Evolutionary conservation across 1,284 basidiomycete species (phyloP), one percentile per base, ranked within the genome.

Genomic region (Boletus mariae): DNA sequence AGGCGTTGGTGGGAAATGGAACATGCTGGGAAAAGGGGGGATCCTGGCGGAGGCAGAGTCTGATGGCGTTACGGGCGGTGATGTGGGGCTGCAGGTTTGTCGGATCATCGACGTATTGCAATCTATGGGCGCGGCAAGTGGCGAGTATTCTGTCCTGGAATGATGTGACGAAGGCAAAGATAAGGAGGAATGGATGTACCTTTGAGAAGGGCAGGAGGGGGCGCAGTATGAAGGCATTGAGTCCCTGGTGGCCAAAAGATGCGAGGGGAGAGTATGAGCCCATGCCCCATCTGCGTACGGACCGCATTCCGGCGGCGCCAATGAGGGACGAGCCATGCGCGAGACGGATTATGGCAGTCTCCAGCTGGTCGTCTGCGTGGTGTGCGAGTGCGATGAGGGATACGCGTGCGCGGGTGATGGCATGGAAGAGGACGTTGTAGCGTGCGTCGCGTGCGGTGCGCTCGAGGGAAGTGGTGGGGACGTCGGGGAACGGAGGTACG

Each of bases 351-450:
- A 92, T 69, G 25, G 81, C 76, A 0, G 89, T 92, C 66, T 92
- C 89, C 8, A 90, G 77, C 62, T 91, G 88, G 62, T 92, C 89
- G 61, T 92, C 88, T 3, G 78, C 77, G 61, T 92, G 89, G 59
- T 92, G 89, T 0, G 79, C 89, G 47, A 85, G 77, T 1, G 84
- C 85, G 51, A 90, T 64, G 12, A 75, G 65, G 17, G 73, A 59
- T 4, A 75, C 66, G 0, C 72, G 61, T 0, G 66, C 55, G 2
- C 59, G 55, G 2, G 64, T 65, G 79, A 90, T 79, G 0, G 61
- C 69, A 8, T 74, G 55, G 57, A 85, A 81, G 31, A 92, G 63
- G 5, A 77, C 52, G 45, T 73, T 72, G 59, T 84, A 83, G 26
- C 89, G 78, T 20, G 80, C 84, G 2, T 71, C 62, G 11, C 90